Evolutionary conservation across 2,329 filamentous ascomycete species (phyloP).

Genomic region (Botrytis pseudocinerea): DNA sequence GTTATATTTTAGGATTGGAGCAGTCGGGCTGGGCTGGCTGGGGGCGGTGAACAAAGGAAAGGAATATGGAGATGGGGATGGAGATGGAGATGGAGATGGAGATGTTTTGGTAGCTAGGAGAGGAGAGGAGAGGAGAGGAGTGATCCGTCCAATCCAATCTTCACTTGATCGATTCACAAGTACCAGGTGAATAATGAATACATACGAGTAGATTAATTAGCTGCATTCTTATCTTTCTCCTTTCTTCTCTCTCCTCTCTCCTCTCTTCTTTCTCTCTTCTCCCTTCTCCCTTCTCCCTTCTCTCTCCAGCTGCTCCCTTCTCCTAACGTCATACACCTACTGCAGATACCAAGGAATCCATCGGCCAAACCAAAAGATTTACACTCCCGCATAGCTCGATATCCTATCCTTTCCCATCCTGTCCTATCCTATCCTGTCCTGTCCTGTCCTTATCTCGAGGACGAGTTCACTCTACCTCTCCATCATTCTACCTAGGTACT

Average conservation of each 20-base stretch:
- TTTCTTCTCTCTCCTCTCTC: neutral
- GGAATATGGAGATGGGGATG: neutral
- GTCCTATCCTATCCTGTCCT: neutral
- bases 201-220: neutral
- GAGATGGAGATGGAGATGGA: no score
- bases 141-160: neutral
- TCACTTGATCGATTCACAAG: neutral
- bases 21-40: neutral
- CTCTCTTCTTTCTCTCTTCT: neutral
- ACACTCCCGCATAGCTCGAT: neutral
- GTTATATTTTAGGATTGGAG: neutral
- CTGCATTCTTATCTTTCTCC: neutral
- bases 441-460: conserved; percentile 6
- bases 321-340: neutral
- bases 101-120: neutral
- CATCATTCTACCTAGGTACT: neutral
- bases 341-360: neutral
- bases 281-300: neutral
- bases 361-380: neutral
- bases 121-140: no score
- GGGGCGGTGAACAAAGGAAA: conserved; percentile 12
- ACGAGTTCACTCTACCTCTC: neutral
- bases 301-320: neutral
- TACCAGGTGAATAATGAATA: neutral
- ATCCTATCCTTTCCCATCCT: neutral